These are phyloP conservation scores for Bruguiera parviflora DNA, from an alignment of 345 rosid genomes.

Conservation along the genomic window DNA sequence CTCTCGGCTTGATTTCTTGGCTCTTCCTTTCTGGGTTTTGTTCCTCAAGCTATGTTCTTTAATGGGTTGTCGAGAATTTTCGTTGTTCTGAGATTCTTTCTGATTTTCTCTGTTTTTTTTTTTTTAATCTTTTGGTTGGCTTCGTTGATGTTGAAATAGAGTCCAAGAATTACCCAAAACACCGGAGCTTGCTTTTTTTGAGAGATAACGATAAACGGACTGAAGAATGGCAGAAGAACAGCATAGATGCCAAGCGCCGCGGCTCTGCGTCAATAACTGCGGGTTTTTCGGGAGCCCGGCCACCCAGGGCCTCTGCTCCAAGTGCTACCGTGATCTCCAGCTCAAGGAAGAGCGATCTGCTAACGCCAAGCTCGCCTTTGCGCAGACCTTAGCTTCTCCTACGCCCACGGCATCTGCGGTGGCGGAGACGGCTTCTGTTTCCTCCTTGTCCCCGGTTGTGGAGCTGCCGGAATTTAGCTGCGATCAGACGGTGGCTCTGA, in stretches of 20 bases:
- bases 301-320: conserved; percentile 74
- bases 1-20: too few relatives aligned
- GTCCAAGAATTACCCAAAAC: too few relatives aligned
- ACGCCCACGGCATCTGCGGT: conserved; percentile 1
- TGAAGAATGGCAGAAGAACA: conserved; percentile 62
- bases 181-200: too few relatives aligned
- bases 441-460: conserved; percentile 20
- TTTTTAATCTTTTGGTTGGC: too few relatives aligned
- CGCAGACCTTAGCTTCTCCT: conserved; percentile 41
- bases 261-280: conserved; percentile 75
- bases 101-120: too few relatives aligned
- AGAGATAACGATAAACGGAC: background rate
- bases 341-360: conserved; percentile 62
- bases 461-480: conserved; percentile 10
- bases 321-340: conserved; percentile 66
- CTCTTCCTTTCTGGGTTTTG: too few relatives aligned
- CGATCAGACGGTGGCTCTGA: background rate
- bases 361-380: conserved; percentile 52
- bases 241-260: conserved; percentile 71
- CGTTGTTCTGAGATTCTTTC: too few relatives aligned
- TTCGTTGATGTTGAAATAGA: too few relatives aligned
- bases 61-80: too few relatives aligned
- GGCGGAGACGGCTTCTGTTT: background rate
- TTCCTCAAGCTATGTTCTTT: too few relatives aligned
- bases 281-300: conserved; percentile 84